Base-by-base conservation (phyloP, 2,329 filamentous ascomycete genomes). In the Dichotomopilus funicola region DNA sequence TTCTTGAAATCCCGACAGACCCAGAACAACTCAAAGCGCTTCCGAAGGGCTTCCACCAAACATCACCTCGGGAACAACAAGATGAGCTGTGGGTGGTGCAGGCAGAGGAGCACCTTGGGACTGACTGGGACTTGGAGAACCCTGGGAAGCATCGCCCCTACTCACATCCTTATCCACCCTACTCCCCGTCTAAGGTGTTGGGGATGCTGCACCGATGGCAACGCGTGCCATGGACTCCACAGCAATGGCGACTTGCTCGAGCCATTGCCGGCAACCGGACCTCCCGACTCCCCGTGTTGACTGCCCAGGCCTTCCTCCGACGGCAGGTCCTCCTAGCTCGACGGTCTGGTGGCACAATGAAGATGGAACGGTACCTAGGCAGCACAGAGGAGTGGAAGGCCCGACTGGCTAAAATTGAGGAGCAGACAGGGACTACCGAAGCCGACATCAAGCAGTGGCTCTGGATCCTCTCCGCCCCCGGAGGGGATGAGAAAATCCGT, bases 401-500 rank as follows among this genome's bases (percentile, higher is more conserved):
- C 38, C 63, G 65, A 10, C 57, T 74, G n/a, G 51, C 48, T 6
- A 62, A 65, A 34, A 61, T 60, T 19, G 53, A 74, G 8, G 62
- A 62, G 2, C 55, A 54, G 42, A 71, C 67, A 48, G 73, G 72
- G 5, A 65, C 71, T 57, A 61, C 62, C 1, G 64, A 64, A 53
- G 62, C 63, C 1, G 67, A 74, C 41, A 49, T 75, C 35, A 66
- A 68, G 10, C 69, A 71, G 41, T 76, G 74, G 73, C 54, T 70
- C 42, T 75, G 71, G 72, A 72, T 77, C 31, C 48, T 77, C 13
- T 66, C 64, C 0, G 70, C 65, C 0, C 56, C 66, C 6, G 61
- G 68, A 47, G 66, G 67, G 6, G 73, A 75, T 53, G 61, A 50
- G 42, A 69, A 69, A 11, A 63, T 72, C 6, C 59, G 68, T 45